phyloP scores from a whole-genome alignment of 2,329 filamentous ascomycete species.

The Pseudogymnoascus pannorum region DNA sequence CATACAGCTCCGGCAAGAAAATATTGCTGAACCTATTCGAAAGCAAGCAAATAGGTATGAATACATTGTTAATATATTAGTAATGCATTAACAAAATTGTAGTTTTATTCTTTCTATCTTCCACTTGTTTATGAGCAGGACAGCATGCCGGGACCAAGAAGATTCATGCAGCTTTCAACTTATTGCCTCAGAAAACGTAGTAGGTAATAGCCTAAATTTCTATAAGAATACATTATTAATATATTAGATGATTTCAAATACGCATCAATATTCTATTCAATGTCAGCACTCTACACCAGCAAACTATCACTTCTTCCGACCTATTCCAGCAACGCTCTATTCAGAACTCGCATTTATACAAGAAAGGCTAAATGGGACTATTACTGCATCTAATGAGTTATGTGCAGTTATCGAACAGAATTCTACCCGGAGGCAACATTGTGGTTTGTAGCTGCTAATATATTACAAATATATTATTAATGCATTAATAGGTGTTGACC shows the following conservation, averaged over 20 bases:
- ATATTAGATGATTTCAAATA: background rate
- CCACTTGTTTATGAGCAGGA: background rate
- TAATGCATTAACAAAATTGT: background rate
- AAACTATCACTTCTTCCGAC: background rate
- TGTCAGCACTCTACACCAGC: background rate
- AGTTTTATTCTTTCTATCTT: background rate
- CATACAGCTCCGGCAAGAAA: too few relatives aligned
- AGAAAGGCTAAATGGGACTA: background rate
- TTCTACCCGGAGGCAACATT: background rate
- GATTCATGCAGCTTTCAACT: background rate
- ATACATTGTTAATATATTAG: background rate
- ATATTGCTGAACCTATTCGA: too few relatives aligned
- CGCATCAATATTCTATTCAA: background rate
- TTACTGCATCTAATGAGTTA: background rate
- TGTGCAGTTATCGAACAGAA: conserved; percentile 1
- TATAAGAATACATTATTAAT: background rate
- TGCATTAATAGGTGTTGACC: background rate
- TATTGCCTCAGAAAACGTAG: background rate
- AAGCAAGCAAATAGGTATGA: too few relatives aligned
- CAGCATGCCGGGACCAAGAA: background rate
- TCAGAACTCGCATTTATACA: background rate
- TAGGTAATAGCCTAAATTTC: background rate
- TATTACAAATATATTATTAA: background rate
- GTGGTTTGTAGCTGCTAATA: background rate
- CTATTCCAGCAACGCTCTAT: background rate